Conservation (phyloP, 768 basidiomycete species). For the Lactarius hengduanensis region DNA sequence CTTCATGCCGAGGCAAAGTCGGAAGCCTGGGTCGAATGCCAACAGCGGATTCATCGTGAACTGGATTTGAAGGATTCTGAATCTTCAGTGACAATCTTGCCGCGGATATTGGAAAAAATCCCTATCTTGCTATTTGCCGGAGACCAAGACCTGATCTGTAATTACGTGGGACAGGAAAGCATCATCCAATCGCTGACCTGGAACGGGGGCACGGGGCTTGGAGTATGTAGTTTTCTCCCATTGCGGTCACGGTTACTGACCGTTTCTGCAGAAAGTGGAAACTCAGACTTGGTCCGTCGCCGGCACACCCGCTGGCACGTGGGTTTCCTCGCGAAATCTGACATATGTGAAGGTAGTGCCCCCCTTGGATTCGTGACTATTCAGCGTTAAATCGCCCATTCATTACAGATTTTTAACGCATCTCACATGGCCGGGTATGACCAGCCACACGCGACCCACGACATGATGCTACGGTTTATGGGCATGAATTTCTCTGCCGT, state of each 20-base stretch:
- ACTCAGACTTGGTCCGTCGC: slow-evolving; percentile 76
- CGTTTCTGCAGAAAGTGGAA: slow-evolving; percentile 52
- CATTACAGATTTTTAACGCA: slow-evolving; percentile 76
- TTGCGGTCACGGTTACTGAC: slow-evolving; percentile 1
- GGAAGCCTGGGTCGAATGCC: slow-evolving; percentile 88
- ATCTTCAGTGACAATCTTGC: slow-evolving; percentile 75
- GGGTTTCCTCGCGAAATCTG: slow-evolving; percentile 86
- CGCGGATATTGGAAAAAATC: slow-evolving; percentile 72
- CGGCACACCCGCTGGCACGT: slow-evolving; percentile 78
- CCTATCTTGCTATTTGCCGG: slow-evolving; percentile 91
- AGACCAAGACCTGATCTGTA: slow-evolving; percentile 96
- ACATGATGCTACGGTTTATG: slow-evolving; percentile 99
- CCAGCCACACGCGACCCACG: slow-evolving; percentile 82
- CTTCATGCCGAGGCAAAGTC: slow-evolving; percentile 79
- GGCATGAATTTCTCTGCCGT: slow-evolving; percentile 82
- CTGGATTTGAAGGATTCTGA: slow-evolving; percentile 56
- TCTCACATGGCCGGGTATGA: slow-evolving; percentile 97
- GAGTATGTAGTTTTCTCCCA: slow-evolving; percentile 50
- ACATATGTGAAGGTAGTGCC: slow-evolving; percentile 82
- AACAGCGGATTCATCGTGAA: slow-evolving; percentile 57
- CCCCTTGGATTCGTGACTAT: not conserved
- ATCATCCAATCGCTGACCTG: slow-evolving; percentile 82
- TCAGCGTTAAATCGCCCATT: not conserved
- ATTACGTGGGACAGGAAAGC: slow-evolving; percentile 86
- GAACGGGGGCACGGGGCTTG: slow-evolving; percentile 82